A percentile compares a stretch with the other conserved stretches of the same genome.
Evolutionary conservation across 2,329 filamentous ascomycete genomes (phyloP).

Genomic region (Aspergillus fijiensis): DNA sequence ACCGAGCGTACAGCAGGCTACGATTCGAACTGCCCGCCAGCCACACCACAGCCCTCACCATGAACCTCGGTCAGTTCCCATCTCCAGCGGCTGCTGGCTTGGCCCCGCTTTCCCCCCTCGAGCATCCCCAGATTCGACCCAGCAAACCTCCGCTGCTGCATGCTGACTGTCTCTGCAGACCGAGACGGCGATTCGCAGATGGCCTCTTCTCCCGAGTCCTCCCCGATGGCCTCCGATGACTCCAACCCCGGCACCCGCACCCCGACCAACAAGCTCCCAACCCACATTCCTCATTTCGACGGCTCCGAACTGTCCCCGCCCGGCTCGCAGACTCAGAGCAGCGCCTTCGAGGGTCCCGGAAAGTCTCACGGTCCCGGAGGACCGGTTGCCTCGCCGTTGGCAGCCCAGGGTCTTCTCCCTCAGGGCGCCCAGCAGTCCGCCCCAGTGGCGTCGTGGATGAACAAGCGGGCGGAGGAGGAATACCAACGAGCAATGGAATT

Average conservation of each 20-base stretch:
- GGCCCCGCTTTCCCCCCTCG: background rate
- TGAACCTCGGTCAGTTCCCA: background rate
- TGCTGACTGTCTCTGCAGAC: constrained; percentile 36
- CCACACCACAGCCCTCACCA: background rate
- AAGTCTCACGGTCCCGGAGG: background rate
- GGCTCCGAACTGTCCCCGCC: constrained; percentile 56
- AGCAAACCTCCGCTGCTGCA: constrained; percentile 2
- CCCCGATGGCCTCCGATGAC: constrained; percentile 41
- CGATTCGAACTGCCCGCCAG: constrained; percentile 19
- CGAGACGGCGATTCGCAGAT: constrained; percentile 58
- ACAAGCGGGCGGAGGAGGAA: constrained; percentile 59
- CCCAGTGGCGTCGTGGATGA: constrained; percentile 55
- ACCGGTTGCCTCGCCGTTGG: background rate
- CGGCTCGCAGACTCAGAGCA: constrained; percentile 46
- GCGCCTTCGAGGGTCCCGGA: constrained; percentile 1
- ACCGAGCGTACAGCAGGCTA: constrained; percentile 5
- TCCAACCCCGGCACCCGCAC: constrained; percentile 42
- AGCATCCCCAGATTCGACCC: background rate
- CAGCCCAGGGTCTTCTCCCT: background rate
- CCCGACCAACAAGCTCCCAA: constrained; percentile 35
- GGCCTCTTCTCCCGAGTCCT: constrained; percentile 49
- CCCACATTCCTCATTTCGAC: constrained; percentile 21
- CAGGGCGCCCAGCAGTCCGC: constrained; percentile 22
- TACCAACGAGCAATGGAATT: constrained; percentile 50
- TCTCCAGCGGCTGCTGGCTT: background rate